These are phyloP conservation scores for Epichloe typhina DNA, from an alignment of 2,329 filamentous ascomycete genomes.

Conservation along the genomic window DNA sequence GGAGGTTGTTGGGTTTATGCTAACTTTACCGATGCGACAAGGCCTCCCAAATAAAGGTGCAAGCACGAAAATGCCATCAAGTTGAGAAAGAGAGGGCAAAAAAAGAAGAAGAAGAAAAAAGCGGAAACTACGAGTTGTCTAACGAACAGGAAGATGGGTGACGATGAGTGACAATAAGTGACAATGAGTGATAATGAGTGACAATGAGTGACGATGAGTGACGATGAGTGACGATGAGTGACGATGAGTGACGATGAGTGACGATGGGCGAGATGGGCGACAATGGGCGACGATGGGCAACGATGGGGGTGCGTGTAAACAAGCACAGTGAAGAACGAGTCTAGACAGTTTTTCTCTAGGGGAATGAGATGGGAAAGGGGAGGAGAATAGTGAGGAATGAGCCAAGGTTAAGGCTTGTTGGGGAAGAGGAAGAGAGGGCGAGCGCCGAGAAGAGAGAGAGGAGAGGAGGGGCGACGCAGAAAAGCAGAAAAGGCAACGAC, in stretches of 20 bases:
- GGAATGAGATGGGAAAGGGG: slow-evolving; percentile 10
- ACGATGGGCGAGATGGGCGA: no score
- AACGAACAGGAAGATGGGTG: neutral
- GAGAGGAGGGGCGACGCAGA: slow-evolving; percentile 2
- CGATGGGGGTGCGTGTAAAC: neutral
- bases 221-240: no score
- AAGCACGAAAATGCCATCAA: neutral
- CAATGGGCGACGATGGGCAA: no score
- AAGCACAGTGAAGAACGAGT: neutral
- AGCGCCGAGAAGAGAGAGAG: slow-evolving; percentile 7
- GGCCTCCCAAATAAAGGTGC: neutral
- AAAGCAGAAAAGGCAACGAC: neutral
- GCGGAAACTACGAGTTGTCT: neutral
- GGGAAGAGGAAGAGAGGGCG: neutral
- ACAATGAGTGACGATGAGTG: no score
- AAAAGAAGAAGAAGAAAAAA: neutral
- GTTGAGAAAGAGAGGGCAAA: neutral
- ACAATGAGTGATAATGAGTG: no score
- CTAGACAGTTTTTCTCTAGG: neutral
- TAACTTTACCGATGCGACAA: no score
- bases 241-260: neutral
- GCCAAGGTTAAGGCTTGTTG: neutral
- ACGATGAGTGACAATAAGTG: neutral
- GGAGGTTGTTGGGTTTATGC: no score
- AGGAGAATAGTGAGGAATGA: neutral